Evolutionary conservation across 257 asterid species (phyloP), one percentile per base, ranked within the genome.

Genomic region (Galeopsis tetrahit): DNA sequence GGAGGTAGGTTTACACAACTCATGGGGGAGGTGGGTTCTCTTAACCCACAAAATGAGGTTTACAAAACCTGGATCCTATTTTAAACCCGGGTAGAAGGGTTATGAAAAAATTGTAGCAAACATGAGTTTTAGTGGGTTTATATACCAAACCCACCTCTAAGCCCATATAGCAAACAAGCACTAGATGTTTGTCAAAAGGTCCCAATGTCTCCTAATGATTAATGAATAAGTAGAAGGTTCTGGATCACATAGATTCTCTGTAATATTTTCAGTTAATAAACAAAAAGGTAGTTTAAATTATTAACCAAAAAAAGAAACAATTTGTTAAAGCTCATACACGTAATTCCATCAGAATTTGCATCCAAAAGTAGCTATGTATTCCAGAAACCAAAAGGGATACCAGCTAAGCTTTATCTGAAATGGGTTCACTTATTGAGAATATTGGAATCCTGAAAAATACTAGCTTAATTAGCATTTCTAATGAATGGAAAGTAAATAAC

Each of bases 391-490:
- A 58, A 70, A 40, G 58, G 44, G 13, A 13, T 13, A 70, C 66
- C 9, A 57, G 3, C 4, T 10, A 44, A 44, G n/a, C 67, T 40
- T 52, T 42, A 77, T 14, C 44, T 10, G 31, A 62, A 36, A 56
- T 6, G 48, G 51, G 17, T 34, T 46, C 49, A 46, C 4, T n/a
- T n/a, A 15, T n/a, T 7, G 13, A 35, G 48, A 43, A 21, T 60
- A 44, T 7, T 14, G 52, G 35, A 71, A 31, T 57, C 21, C 44
- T 36, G 36, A 57, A 34, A 66, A 32, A 9, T 43, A 14, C n/a
- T 43, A 70, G 63, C 75, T 58, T 70, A 44, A 28, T 58, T 42
- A 38, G 32, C 7, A 55, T 52, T 57, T 56, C 56, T 63, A 70
- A 59, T 11, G 44, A 14, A 52, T 35, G 73, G 52, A 8, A 21